phyloP scores from a whole-genome alignment of 345 rosid species.

The Eucalyptus regnans region DNA sequence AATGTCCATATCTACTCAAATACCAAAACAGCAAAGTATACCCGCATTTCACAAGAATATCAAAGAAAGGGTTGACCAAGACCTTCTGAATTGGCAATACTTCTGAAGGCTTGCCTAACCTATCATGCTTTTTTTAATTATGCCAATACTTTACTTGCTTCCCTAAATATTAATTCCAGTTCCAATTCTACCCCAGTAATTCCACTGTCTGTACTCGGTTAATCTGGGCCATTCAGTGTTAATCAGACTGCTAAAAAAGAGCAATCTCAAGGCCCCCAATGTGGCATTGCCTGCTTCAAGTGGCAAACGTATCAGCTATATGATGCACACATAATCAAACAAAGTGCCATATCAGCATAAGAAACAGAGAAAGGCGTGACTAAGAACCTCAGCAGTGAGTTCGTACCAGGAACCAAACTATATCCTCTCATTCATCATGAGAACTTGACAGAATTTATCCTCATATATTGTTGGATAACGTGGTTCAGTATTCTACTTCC shows the following conservation, averaged over 20 bases:
- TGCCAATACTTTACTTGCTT: neutral
- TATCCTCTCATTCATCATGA: neutral
- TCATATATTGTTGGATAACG: neutral
- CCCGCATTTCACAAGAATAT: neutral
- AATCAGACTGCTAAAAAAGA: neutral
- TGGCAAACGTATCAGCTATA: neutral
- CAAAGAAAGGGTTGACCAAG: neutral
- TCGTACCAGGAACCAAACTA: neutral
- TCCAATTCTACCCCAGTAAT: neutral
- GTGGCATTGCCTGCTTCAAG: neutral
- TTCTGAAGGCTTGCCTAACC: neutral
- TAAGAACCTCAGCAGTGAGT: neutral
- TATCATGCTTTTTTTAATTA: neutral
- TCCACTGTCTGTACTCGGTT: neutral
- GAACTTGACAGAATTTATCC: neutral
- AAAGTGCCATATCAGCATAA: neutral
- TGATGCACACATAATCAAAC: neutral
- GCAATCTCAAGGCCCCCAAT: neutral
- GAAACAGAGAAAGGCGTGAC: neutral
- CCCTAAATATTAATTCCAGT: neutral
- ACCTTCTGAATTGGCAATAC: neutral
- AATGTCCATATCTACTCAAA: neutral
- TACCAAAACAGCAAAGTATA: neutral
- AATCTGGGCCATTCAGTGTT: neutral
- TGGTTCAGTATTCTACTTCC: neutral